These are phyloP conservation scores for Torulaspora gathmanii DNA, from an alignment of 805 yeast genomes.

Conservation along the genomic window DNA sequence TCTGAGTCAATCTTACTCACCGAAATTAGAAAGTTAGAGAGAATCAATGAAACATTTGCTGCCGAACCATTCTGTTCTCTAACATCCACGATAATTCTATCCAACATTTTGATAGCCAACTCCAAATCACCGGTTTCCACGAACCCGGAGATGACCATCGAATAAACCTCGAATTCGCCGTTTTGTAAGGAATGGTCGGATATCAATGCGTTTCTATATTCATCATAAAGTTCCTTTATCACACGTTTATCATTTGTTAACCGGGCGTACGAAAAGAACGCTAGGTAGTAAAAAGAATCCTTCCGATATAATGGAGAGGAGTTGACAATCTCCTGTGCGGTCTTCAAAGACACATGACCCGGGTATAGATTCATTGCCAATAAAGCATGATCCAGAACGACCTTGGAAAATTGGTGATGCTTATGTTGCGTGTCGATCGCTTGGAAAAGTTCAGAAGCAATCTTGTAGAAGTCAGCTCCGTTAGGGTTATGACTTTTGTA, in stretches of 20 bases:
- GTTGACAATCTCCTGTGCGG: slow-evolving; percentile 34
- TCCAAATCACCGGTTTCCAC: slow-evolving; percentile 46
- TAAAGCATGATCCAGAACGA: slow-evolving; percentile 43
- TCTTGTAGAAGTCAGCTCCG: slow-evolving; percentile 46
- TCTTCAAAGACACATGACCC: slow-evolving; percentile 33
- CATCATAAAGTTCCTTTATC: slow-evolving; percentile 40
- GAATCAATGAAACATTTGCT: slow-evolving; percentile 38
- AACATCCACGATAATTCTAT: slow-evolving; percentile 46
- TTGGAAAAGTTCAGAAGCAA: slow-evolving; percentile 45
- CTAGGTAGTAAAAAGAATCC: slow-evolving; percentile 37
- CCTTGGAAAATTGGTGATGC: slow-evolving; percentile 41
- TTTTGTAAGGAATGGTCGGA: slow-evolving; percentile 22
- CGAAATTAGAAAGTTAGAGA: slow-evolving; percentile 43
- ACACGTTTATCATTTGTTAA: slow-evolving; percentile 37
- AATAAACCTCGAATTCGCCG: slow-evolving; percentile 47
- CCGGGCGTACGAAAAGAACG: slow-evolving; percentile 40
- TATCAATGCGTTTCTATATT: slow-evolving; percentile 30
- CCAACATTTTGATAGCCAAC: slow-evolving; percentile 53
- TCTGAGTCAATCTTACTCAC: slow-evolving; percentile 35
- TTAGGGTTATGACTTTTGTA: slow-evolving; percentile 37
- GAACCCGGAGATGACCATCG: slow-evolving; percentile 48
- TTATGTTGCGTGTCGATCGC: slow-evolving; percentile 40
- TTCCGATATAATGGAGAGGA: slow-evolving; percentile 26
- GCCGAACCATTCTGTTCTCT: slow-evolving; percentile 36
- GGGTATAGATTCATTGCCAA: slow-evolving; percentile 44